A percentile compares a stretch with the other conserved stretches of the same genome.
phyloP scores from a whole-genome alignment of 129 eudicot species.

The Sambucus nigra region DNA sequence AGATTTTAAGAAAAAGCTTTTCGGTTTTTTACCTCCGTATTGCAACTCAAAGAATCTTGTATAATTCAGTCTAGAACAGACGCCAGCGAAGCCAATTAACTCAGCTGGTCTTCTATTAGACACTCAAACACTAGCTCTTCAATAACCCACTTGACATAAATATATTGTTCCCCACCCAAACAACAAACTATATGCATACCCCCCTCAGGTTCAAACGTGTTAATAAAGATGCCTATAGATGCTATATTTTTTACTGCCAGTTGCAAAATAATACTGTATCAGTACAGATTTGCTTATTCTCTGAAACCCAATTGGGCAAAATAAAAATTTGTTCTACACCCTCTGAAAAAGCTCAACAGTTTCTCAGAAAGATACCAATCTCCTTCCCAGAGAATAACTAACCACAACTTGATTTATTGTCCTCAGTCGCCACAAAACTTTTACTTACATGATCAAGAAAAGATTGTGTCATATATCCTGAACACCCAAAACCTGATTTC shows the following conservation, averaged over 20 bases:
- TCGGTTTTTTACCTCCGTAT: neutral
- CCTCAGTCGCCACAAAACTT: neutral
- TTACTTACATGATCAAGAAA: neutral
- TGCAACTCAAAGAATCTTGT: neutral
- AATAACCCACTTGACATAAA: no score
- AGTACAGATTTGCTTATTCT: neutral
- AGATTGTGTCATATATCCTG: conserved; percentile 6
- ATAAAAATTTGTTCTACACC: neutral
- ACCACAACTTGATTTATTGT: neutral
- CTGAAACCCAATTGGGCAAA: neutral
- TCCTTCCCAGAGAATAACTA: neutral
- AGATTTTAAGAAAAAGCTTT: neutral
- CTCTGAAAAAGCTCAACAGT: neutral
- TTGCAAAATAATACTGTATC: no score
- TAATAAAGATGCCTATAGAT: neutral
- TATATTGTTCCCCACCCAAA: neutral
- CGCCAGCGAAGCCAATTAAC: neutral
- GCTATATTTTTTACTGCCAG: no score
- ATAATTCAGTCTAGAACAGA: neutral
- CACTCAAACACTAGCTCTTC: neutral
- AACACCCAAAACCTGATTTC: conserved; percentile 11
- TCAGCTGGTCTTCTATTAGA: neutral
- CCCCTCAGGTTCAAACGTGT: neutral
- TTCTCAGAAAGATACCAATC: conserved; percentile 1
- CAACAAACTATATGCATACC: neutral